phyloP scores from a whole-genome alignment of 192 early-diverging fungal genomes.

The Coemansia sp. region DNA sequence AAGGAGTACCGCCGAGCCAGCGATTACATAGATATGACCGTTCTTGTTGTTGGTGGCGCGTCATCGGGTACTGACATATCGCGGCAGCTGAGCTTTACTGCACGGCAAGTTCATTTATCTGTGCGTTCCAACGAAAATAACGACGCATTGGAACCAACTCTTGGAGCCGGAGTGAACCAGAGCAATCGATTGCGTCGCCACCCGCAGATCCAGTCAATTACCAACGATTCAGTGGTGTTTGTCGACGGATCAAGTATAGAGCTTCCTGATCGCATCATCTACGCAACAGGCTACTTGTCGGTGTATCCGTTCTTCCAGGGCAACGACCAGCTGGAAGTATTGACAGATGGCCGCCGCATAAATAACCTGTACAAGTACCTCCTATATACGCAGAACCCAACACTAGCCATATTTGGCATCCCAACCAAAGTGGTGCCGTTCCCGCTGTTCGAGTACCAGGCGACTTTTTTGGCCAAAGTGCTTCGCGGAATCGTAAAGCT shows the following conservation, averaged over 20 bases:
- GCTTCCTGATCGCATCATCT: constrained; percentile 57
- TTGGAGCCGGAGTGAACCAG: constrained; percentile 14
- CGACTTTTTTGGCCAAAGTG: constrained; percentile 46
- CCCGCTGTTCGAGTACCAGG: constrained; percentile 62
- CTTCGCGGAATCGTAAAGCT: constrained; percentile 29
- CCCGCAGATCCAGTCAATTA: constrained; percentile 8
- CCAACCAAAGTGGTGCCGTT: constrained; percentile 62
- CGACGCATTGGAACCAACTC: neutral
- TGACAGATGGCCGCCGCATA: constrained; percentile 36
- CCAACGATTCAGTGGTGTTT: constrained; percentile 20
- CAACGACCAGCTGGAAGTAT: neutral
- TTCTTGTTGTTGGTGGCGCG: constrained; percentile 59
- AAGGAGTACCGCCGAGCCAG: constrained; percentile 33
- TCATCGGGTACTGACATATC: constrained; percentile 59
- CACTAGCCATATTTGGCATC: constrained; percentile 60
- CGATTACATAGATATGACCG: constrained; percentile 22
- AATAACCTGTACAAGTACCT: constrained; percentile 50
- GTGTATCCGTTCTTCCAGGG: constrained; percentile 59
- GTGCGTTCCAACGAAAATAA: constrained; percentile 4
- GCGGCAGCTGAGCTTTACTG: constrained; percentile 43
- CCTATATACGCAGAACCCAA: constrained; percentile 55
- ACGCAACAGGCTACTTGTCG: constrained; percentile 68
- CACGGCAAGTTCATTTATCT: constrained; percentile 43
- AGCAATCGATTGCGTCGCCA: constrained; percentile 3
- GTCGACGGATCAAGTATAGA: constrained; percentile 27